phyloP scores from a whole-genome alignment of 2,329 filamentous ascomycete species.

The Sporothrix phasma region DNA sequence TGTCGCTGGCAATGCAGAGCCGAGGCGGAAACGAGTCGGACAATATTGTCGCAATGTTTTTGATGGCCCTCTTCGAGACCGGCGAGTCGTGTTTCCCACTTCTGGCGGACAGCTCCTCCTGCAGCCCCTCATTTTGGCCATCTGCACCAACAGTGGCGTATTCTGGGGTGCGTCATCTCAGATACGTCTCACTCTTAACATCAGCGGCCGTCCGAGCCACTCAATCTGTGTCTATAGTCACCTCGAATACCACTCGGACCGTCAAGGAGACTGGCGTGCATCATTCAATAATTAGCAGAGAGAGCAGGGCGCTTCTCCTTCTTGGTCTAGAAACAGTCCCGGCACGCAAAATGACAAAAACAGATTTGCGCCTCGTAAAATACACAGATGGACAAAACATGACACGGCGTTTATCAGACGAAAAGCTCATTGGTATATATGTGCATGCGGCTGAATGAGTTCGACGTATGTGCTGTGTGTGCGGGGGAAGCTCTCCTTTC shows the following conservation, averaged over 20 bases:
- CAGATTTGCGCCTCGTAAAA: not conserved
- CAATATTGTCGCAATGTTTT: not conserved
- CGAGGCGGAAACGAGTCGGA: not conserved
- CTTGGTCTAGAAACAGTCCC: not conserved
- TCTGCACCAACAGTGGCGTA: not conserved
- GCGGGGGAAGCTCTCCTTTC: not conserved
- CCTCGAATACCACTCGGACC: not conserved
- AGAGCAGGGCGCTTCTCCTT: not conserved
- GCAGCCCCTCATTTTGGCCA: not conserved
- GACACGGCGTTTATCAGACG: not conserved
- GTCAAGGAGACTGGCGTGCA: not conserved
- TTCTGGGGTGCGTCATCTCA: not conserved
- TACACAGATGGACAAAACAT: not conserved
- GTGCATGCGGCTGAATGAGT: not conserved
- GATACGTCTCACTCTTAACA: not conserved
- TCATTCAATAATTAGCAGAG: not conserved
- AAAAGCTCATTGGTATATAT: conserved; percentile 7
- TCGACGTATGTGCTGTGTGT: not conserved
- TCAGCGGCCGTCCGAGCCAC: not conserved
- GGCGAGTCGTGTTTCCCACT: not conserved
- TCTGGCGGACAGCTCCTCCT: not conserved
- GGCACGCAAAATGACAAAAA: not conserved
- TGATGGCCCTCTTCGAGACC: not conserved
- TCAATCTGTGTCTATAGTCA: no score
- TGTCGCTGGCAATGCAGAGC: no score